Evolutionary conservation across 2,329 filamentous ascomycete species (phyloP), one percentile per base, ranked within the genome.

Genomic region (Colletotrichum godetiae): DNA sequence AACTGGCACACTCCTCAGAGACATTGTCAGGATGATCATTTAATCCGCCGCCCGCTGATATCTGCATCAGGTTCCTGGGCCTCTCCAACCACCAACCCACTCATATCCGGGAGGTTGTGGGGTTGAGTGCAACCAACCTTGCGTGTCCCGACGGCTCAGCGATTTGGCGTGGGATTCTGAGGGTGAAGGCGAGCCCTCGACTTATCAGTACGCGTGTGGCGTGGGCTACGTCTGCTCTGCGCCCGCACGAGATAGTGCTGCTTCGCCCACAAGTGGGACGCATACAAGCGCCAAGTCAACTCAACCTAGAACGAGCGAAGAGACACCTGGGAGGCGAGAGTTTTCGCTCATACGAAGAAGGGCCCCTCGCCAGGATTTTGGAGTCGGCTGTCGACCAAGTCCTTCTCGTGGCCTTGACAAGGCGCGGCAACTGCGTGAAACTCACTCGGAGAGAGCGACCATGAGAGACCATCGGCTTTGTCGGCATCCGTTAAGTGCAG

Each of bases 161-260:
- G 57, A 68, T 68, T 52, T 57, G 68, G 56, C 57, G 68, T 61
- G 68, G 68, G 68, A 72, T 72, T 64, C 29, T 46, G 56, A 56
- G 19, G 29, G 46, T 57, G 49, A 68, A 7, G n/a, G 35, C 68
- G 29, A 72, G 27, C 57, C 65, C 63, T 58, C 35, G 29, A 68
- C 33, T 42, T 46, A 64, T 64, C 49, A 62, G 57, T 68, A 68
- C 27, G 58, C 61, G 46, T 37, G 46, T 71, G 68, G 68, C 56
- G 55, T 56, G 62, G 68, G 33, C 46, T 67, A 67, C 68, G 62
- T 53, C 53, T 63, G 69, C 69, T 59, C 53, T 59, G 58, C 69
- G 69, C 69, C 69, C 69, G 58, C 69, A 68, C 52, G 24, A 67
- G 37, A 52, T 59, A 63, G 69, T 53, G 27, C 57, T 62, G 46